Conservation (phyloP, 768 basidiomycete species). For the Naematelia aurantialba region DNA sequence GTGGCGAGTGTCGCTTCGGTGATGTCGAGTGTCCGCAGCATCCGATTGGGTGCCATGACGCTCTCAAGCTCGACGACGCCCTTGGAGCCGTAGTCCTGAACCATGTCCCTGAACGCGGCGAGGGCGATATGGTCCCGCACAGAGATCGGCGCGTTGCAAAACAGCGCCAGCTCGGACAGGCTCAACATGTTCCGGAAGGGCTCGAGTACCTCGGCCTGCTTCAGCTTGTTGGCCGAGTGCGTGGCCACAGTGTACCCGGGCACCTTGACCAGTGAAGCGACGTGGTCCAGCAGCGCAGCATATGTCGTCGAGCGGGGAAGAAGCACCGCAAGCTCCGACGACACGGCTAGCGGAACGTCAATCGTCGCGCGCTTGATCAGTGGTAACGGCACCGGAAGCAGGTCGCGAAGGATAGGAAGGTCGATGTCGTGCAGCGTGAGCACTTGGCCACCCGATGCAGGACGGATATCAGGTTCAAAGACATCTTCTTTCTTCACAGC, state of each 20-base stretch:
- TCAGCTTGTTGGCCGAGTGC: constrained; percentile 21
- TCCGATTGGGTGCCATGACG: constrained; percentile 50
- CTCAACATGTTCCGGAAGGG: constrained; percentile 37
- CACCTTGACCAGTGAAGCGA: constrained; percentile 38
- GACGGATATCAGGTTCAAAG: constrained; percentile 11
- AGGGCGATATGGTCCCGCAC: constrained; percentile 43
- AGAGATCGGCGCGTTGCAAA: constrained; percentile 50
- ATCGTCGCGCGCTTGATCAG: constrained; percentile 60
- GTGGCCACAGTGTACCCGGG: constrained; percentile 41
- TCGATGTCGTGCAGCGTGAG: constrained; percentile 68
- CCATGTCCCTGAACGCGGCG: constrained; percentile 47
- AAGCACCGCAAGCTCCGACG: constrained; percentile 42
- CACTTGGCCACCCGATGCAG: constrained; percentile 60
- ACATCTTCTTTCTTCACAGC: neutral
- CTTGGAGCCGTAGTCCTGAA: constrained; percentile 53
- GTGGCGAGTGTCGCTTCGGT: constrained; percentile 52
- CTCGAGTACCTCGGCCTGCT: constrained; percentile 45
- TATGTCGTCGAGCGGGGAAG: constrained; percentile 49
- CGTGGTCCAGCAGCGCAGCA: constrained; percentile 46
- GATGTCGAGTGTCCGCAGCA: constrained; percentile 53
- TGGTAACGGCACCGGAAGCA: constrained; percentile 58
- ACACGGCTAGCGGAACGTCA: constrained; percentile 32
- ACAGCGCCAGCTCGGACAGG: constrained; percentile 46
- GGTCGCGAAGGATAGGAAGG: constrained; percentile 59
- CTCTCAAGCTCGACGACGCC: constrained; percentile 54